Conservation (phyloP, 352 stramenopile species). For the Globisporangium okanoganense region DNA sequence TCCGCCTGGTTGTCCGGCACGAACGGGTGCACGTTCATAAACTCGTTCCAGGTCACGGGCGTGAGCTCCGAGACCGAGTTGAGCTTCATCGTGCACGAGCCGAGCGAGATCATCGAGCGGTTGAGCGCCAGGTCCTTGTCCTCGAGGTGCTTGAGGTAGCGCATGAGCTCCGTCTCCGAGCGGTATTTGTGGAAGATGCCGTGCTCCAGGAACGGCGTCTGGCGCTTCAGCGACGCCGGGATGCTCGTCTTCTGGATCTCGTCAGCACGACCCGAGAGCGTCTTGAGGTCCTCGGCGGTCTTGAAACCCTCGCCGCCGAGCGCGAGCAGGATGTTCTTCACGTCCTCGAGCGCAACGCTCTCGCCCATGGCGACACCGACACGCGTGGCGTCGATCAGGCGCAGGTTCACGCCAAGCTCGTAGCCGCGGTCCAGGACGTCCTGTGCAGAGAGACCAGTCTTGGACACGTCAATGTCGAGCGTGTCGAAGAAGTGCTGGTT, state of each 20-base stretch:
- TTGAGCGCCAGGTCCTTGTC: constrained; percentile 99
- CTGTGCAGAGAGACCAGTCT: constrained; percentile 68
- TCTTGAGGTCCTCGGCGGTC: constrained; percentile 35
- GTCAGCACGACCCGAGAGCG: constrained; percentile 51
- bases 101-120: constrained; percentile 99
- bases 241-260: constrained; percentile 61
- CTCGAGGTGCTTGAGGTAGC: constrained; percentile 98
- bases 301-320: constrained; percentile 46
- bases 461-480: constrained; percentile 90
- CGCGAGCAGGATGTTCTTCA: constrained; percentile 83
- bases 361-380: constrained; percentile 98
- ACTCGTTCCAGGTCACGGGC: constrained; percentile 96
- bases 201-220: constrained; percentile 90
- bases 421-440: constrained; percentile 69
- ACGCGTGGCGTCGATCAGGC: constrained; percentile 69
- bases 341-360: constrained; percentile 90
- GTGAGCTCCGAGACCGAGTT: constrained; percentile 98
- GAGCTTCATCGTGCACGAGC: constrained; percentile 99
- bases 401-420: constrained; percentile 83
- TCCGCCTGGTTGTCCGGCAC: constrained; percentile 92
- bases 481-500: constrained; percentile 96
- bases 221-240: constrained; percentile 49
- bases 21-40: constrained; percentile 98
- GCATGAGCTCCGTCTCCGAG: constrained; percentile 93
- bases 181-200: constrained; percentile 97